These are phyloP conservation scores for Chlorella sp. DNA, from an alignment of 139 green algal genomes.

Conservation along the genomic window DNA sequence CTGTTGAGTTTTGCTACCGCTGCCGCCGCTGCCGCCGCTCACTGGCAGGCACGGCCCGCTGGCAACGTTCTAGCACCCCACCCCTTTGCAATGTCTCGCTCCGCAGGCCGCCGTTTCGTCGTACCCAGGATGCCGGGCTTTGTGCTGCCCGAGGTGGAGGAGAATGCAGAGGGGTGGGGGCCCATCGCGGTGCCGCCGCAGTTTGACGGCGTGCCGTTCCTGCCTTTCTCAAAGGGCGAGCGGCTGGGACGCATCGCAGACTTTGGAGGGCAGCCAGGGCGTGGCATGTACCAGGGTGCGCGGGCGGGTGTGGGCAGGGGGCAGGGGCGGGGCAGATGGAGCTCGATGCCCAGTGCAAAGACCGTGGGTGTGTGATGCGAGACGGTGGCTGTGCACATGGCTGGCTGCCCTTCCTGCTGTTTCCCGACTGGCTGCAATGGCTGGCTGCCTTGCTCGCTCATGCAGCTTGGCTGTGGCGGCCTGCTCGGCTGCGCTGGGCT, in stretches of 20 bases:
- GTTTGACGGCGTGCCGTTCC: conserved; percentile 94
- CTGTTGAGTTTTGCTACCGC: neutral
- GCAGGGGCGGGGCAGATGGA: neutral
- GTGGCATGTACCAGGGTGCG: conserved; percentile 24
- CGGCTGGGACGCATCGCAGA: conserved; percentile 83
- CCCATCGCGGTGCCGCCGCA: conserved; percentile 82
- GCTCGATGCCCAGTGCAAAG: neutral
- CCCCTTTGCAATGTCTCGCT: neutral
- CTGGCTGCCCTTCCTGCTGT: neutral
- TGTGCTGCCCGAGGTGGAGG: conserved; percentile 75
- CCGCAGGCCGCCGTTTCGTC: neutral
- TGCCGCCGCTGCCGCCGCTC: neutral
- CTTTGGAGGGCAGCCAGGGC: conserved; percentile 42
- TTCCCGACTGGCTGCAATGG: neutral
- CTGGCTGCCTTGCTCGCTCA: neutral
- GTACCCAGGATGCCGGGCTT: neutral
- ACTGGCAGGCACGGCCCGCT: neutral
- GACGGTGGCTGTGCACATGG: neutral
- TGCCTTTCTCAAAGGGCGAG: conserved; percentile 94
- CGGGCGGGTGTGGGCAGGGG: too few species aligned
- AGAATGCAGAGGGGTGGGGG: conserved; percentile 92
- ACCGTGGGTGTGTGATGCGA: neutral
- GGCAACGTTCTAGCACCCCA: neutral
- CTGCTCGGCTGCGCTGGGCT: neutral
- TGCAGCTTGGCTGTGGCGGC: neutral